phyloP scores from a whole-genome alignment of 208 protist genomes.

The Phytomonas sp. region DNA sequence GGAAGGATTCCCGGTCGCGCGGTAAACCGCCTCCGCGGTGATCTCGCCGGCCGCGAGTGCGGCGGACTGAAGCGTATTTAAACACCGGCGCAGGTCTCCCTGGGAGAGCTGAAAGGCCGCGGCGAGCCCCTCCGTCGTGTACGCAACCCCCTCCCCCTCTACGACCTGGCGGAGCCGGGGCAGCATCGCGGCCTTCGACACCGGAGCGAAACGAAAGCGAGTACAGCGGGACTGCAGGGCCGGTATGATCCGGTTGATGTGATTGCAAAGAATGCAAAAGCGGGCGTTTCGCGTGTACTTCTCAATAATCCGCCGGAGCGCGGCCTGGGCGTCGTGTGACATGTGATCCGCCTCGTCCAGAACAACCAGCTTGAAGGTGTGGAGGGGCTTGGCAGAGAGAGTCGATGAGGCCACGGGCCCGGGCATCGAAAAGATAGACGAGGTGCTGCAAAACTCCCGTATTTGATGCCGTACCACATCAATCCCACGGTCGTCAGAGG shows the following conservation, averaged over 20 bases:
- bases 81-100: constrained; percentile 96
- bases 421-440: constrained; percentile 87
- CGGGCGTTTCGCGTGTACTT: constrained; percentile 96
- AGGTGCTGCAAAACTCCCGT: constrained; percentile 96
- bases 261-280: constrained; percentile 99
- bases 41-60: constrained; percentile 62
- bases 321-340: constrained; percentile 96
- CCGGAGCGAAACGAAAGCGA: constrained; percentile 96
- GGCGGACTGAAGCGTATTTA: constrained; percentile 96
- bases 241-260: constrained; percentile 94
- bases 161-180: constrained; percentile 81
- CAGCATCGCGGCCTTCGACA: constrained; percentile 80
- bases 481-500: constrained; percentile 98
- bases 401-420: constrained; percentile 2
- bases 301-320: constrained; percentile 97
- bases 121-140: constrained; percentile 77
- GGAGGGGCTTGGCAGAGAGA: too few species aligned
- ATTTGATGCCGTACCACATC: constrained; percentile 97
- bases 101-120: constrained; percentile 90
- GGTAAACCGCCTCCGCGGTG: constrained; percentile 72
- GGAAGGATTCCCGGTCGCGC: constrained; percentile 78
- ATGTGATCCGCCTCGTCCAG: constrained; percentile 99
- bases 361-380: constrained; percentile 96
- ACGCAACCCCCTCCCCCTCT: constrained; percentile 68
- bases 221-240: constrained; percentile 97